Base-by-base conservation (phyloP, 768 basidiomycete species). In the Trametes villosa region DNA sequence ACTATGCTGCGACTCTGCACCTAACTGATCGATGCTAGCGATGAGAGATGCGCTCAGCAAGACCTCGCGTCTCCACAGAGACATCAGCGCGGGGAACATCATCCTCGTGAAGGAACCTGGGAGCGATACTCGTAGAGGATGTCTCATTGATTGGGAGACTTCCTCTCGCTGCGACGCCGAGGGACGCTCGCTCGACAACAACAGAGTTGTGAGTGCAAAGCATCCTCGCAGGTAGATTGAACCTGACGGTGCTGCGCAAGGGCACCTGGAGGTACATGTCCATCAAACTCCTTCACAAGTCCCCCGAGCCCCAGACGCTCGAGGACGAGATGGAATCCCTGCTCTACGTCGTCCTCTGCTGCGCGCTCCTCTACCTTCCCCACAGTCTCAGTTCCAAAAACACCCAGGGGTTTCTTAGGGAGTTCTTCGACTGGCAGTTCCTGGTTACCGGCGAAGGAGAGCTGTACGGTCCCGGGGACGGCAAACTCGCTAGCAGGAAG, bases 241-340 rank as follows among this genome's bases (percentile, higher is more conserved):
- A 17, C 6, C n/a, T 34, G 48, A 24, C 5, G 8, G 9, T 9
- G 4, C 4, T 18, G 18, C 13, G 7, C 13, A 12, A 63, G 56
- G 57, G 52, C 0, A 59, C 57, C 1, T 53, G 51, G 51, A 9
- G 4, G n/a, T 59, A 49, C 47, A 58, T 59, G 56, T 36, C 61
- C 6, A 12, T 13, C 9, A 22, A 31, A 15, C 18, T 38, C 0
- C 30, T 50, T 7, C 13, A 9, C 2, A 9, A 20, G 3, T 4
- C 20, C 5, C 9, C 22, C 9, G 5, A 0, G 13, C n/a, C 9
- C 9, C 57, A 53, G 9, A 54, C 49, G 24, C 33, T 58, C 11
- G 24, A 44, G 18, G 57, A 63, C 38, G 62, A 63, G 22, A 58
- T 59, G 57, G 62, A 63, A 20, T 58, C 57, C 2, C 31, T 63